Percentiles rank a stretch among this genome's conserved stretches.
Conservation (phyloP, 1,284 basidiomycete genomes). For the Pascua guehoae region DNA sequence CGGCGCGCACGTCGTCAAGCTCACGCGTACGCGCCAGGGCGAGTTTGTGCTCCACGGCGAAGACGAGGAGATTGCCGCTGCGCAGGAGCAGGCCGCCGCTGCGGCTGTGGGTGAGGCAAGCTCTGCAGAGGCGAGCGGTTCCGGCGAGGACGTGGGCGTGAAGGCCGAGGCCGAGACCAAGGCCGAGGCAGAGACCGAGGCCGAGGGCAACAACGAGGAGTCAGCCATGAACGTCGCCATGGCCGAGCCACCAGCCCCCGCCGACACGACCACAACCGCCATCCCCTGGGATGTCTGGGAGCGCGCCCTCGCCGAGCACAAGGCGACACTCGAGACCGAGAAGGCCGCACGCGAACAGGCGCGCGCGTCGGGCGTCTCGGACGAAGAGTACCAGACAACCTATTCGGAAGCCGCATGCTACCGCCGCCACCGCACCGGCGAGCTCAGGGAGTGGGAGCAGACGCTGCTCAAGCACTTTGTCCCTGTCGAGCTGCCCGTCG, state of each 20-base stretch:
- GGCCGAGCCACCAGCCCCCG: not conserved
- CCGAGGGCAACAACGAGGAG: not conserved
- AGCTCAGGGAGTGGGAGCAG: slow-evolving; percentile 45
- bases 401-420: slow-evolving; percentile 55
- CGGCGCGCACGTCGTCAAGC: slow-evolving; percentile 84
- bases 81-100: slow-evolving; percentile 13
- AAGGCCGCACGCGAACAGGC: slow-evolving; percentile 50
- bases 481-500: slow-evolving; percentile 31
- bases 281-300: slow-evolving; percentile 77
- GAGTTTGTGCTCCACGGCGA: slow-evolving; percentile 60
- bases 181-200: slow-evolving; percentile 1
- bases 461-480: slow-evolving; percentile 43
- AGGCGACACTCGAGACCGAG: slow-evolving; percentile 44
- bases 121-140: not conserved
- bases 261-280: slow-evolving; percentile 26
- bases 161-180: slow-evolving; percentile 22
- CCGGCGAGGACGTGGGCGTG: slow-evolving; percentile 42
- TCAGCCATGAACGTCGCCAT: slow-evolving; percentile 1
- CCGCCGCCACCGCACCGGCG: slow-evolving; percentile 43
- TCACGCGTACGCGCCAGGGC: slow-evolving; percentile 80
- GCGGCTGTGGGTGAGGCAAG: not conserved
- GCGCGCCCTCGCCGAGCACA: slow-evolving; percentile 55
- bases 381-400: slow-evolving; percentile 27
- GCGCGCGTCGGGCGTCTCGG: slow-evolving; percentile 48
- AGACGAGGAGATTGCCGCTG: slow-evolving; percentile 22